Conservation (phyloP, 768 basidiomycete genomes). For the Termitomyces sp. region DNA sequence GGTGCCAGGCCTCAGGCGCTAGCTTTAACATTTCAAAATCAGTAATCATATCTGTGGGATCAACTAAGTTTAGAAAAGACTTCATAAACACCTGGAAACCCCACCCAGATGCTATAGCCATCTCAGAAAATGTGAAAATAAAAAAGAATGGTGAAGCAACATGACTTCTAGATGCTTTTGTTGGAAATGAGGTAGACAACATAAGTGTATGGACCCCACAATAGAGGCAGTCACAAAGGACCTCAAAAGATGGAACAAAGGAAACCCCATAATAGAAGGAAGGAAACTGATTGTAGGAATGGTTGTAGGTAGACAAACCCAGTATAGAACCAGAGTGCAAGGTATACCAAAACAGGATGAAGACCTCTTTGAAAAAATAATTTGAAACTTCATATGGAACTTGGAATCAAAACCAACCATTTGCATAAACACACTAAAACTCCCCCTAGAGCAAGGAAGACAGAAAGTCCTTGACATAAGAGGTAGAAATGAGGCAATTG, state of each 20-base stretch:
- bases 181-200: background rate
- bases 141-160: no score
- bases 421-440: conserved; percentile 9
- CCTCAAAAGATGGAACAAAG: no score
- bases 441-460: background rate
- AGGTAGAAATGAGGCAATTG: conserved; percentile 22
- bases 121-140: no score
- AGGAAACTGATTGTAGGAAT: conserved; percentile 18
- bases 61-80: background rate
- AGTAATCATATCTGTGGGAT: no score
- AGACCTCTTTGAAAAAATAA: background rate
- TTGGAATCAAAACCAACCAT: conserved; percentile 12
- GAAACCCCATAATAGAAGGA: background rate
- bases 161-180: no score
- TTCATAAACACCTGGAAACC: no score
- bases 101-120: background rate
- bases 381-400: conserved; percentile 23
- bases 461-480: conserved; percentile 15
- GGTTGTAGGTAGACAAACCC: conserved; percentile 5
- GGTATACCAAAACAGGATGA: conserved; percentile 26
- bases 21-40: no score
- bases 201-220: background rate
- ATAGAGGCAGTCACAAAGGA: no score
- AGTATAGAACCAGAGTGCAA: conserved; percentile 29
- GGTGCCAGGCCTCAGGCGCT: no score